Evolutionary conservation across 257 asterid genomes (phyloP).

Genomic region (Fraxinus anomala): DNA sequence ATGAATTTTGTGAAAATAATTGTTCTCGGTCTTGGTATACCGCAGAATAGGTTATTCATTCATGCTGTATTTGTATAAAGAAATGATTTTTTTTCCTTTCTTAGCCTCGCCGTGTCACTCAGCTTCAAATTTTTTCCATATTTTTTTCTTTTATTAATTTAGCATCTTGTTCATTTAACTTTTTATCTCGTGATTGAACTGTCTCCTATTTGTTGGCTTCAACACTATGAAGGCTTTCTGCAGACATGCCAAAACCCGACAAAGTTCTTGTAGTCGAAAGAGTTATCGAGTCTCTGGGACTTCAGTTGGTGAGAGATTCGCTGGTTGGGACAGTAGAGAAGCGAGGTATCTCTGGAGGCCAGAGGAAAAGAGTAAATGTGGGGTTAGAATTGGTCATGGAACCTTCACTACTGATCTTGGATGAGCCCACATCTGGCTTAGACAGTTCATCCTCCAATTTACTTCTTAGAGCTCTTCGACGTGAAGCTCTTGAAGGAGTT

Average conservation of each 20-base stretch:
- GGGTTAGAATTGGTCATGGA: slow-evolving; percentile 97
- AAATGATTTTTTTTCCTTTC: slow-evolving; percentile 7
- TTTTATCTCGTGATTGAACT: slow-evolving; percentile 34
- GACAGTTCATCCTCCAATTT: slow-evolving; percentile 92
- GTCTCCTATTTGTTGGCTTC: slow-evolving; percentile 32
- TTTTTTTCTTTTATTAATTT: slow-evolving; percentile 17
- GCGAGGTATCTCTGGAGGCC: slow-evolving; percentile 98
- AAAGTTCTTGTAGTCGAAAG: slow-evolving; percentile 94
- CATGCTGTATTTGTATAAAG: slow-evolving; percentile 13
- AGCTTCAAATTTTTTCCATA: slow-evolving; percentile 8
- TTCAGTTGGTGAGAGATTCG: slow-evolving; percentile 84
- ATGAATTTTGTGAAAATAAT: slow-evolving; percentile 10
- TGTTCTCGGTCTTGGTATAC: slow-evolving; percentile 2
- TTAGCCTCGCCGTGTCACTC: slow-evolving; percentile 11
- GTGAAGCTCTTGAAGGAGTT: slow-evolving; percentile 98
- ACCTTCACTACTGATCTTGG: slow-evolving; percentile 90
- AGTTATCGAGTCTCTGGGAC: slow-evolving; percentile 91
- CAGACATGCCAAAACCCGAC: slow-evolving; percentile 80
- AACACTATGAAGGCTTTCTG: slow-evolving; percentile 65
- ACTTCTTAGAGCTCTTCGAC: slow-evolving; percentile 90
- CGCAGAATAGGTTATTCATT: slow-evolving; percentile 12
- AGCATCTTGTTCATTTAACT: slow-evolving; percentile 20
- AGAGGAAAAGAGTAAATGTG: slow-evolving; percentile 91
- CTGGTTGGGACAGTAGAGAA: slow-evolving; percentile 90
- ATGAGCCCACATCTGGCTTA: slow-evolving; percentile 95